Evolutionary conservation across 176 grass and related monocot species (phyloP).

Genomic region (Guadua angustifolia): DNA sequence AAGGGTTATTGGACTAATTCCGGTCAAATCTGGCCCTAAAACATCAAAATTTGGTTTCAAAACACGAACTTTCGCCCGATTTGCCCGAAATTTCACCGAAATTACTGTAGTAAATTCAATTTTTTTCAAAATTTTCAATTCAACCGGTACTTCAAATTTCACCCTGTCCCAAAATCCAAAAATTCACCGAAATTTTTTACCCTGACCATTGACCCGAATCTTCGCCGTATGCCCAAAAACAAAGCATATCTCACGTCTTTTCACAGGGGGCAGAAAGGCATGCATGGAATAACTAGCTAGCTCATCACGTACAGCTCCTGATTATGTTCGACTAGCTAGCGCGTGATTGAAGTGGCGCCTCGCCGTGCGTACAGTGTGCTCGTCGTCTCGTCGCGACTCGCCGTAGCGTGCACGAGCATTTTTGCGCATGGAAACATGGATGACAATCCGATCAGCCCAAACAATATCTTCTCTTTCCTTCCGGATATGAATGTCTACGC

Average conservation of each 20-base stretch:
- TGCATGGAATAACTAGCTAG: not conserved
- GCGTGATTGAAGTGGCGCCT: not conserved
- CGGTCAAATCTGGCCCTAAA: no score
- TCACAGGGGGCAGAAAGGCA: not conserved
- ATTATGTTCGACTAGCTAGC: not conserved
- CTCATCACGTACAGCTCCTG: not conserved
- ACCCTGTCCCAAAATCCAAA: no score
- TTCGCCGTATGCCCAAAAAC: not conserved
- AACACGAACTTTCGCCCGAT: no score
- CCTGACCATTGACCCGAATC: not conserved
- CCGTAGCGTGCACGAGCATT: not conserved
- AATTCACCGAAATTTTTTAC: no score
- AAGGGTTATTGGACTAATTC: no score
- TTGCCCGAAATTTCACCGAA: no score
- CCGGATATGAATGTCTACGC: not conserved
- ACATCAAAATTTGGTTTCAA: no score
- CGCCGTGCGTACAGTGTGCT: not conserved
- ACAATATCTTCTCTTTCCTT: not conserved
- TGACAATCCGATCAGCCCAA: not conserved
- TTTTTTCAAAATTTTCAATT: no score
- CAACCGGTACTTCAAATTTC: no score
- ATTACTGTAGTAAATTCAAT: no score
- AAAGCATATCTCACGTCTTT: not conserved
- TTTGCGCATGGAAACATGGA: not conserved
- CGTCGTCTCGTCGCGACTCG: not conserved